These are phyloP conservation scores for Nicotiana sylvestris DNA, from an alignment of 257 asterid species.

Conservation along the genomic window DNA sequence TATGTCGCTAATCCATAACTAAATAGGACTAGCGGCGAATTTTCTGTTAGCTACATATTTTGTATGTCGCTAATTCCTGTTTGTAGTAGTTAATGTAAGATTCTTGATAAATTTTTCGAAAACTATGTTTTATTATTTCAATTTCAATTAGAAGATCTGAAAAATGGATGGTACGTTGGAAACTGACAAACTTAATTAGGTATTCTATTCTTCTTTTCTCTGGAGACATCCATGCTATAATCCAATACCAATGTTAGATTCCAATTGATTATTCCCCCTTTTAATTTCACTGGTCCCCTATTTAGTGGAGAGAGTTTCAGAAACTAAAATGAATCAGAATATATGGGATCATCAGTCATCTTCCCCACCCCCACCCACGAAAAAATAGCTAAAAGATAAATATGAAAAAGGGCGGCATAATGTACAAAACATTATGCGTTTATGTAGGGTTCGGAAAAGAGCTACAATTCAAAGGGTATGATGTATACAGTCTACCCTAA, in stretches of 20 bases:
- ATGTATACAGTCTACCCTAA: too few species aligned
- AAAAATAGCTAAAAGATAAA: neutral
- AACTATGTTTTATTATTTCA: neutral
- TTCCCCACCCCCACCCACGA: neutral
- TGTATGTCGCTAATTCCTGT: too few species aligned
- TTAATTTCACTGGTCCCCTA: conserved; percentile 18
- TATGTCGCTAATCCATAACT: too few species aligned
- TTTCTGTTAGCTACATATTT: too few species aligned
- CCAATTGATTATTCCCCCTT: conserved; percentile 23
- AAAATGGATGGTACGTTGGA: too few species aligned
- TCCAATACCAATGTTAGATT: neutral
- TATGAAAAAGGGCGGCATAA: too few species aligned
- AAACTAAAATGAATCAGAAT: conserved; percentile 11
- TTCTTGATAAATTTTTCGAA: neutral
- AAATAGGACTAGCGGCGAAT: too few species aligned
- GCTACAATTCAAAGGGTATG: too few species aligned
- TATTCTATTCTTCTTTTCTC: neutral
- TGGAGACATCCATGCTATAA: neutral
- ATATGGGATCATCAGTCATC: neutral
- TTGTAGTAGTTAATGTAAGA: too few species aligned
- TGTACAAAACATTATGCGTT: too few species aligned
- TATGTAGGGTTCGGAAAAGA: too few species aligned
- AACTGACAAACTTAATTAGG: neutral
- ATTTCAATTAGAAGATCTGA: neutral
- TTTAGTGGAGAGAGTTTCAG: conserved; percentile 26